Conservation (phyloP, 2,329 filamentous ascomycete genomes). For the Fusarium sp. region DNA sequence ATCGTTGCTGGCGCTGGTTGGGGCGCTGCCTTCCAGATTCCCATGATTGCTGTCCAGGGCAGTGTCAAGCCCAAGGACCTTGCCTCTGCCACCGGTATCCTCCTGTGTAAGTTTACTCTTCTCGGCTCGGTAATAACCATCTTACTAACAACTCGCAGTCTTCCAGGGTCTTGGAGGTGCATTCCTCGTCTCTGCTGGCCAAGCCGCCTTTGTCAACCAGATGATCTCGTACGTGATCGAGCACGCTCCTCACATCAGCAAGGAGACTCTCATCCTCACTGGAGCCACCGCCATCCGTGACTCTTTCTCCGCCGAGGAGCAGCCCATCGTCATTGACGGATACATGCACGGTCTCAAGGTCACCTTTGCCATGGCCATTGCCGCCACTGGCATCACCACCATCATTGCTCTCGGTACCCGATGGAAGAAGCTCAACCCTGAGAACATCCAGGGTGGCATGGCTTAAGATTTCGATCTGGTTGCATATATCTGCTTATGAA, state of each 20-base stretch:
- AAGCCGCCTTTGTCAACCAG: slow-evolving; percentile 57
- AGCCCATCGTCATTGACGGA: slow-evolving; percentile 62
- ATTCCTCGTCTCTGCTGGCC: slow-evolving; percentile 58
- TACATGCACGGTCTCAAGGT: slow-evolving; percentile 72
- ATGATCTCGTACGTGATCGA: slow-evolving; percentile 49
- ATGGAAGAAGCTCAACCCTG: slow-evolving; percentile 52
- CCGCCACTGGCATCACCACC: slow-evolving; percentile 55
- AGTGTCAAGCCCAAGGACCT: slow-evolving; percentile 53
- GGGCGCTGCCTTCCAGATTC: slow-evolving; percentile 57
- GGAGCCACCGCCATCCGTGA: slow-evolving; percentile 64
- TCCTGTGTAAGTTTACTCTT: slow-evolving; percentile 50
- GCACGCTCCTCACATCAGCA: slow-evolving; percentile 50
- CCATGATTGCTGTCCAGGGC: slow-evolving; percentile 59
- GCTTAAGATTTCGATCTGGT: slow-evolving; percentile 35
- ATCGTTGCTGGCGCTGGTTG: slow-evolving; percentile 58
- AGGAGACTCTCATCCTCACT: slow-evolving; percentile 50
- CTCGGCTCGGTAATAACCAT: background rate
- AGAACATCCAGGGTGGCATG: slow-evolving; percentile 43
- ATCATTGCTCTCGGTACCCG: slow-evolving; percentile 47
- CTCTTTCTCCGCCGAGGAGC: slow-evolving; percentile 56
- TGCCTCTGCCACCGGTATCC: slow-evolving; percentile 56
- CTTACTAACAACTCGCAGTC: slow-evolving; percentile 45
- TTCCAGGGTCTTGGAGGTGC: slow-evolving; percentile 61
- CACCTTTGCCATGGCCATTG: slow-evolving; percentile 63
- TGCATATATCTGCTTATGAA: background rate